Base-by-base conservation (phyloP, 1,139 yeast species). In the Yarrowia galli region DNA sequence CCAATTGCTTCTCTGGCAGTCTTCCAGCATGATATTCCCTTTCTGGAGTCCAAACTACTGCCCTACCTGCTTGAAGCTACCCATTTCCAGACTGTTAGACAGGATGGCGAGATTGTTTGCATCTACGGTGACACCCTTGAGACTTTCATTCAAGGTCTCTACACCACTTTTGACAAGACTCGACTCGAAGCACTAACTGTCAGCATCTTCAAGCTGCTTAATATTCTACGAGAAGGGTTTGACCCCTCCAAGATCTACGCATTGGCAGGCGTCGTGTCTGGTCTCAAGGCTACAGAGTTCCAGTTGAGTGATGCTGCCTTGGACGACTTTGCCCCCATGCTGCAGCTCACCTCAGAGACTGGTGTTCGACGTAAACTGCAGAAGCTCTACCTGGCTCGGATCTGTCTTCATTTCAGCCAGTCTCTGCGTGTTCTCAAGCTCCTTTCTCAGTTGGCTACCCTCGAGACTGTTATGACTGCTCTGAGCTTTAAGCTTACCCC, bases 221-320 rank as follows among this genome's bases (percentile, higher is more conserved):
- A 79, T 38, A 81, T 81, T 6, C 75, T 81, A 32, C 83, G 84
- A 65, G 83, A 84, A 10, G 78, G 88, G 0, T 92, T 86, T 77
- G 96, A 88, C 71, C 91, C 93, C 1, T 86, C 95, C 0, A 84
- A 92, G 75, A 82, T 89, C 1, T 89, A 86, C 72, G 78, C 66
- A 10, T 25, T 61, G 38, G 74, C 70, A 8, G 54, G 53, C 12
- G 51, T 68, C 18, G 65, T 64, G 18, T 69, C 69, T 2, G 74
- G 66, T 7, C 36, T 58, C 16, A 43, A 43, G 20, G 64, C 64
- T 15, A 43, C 64, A 9, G 42, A 58, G 48, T 64, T 71, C 45
- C 32, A 49, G 25, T 65, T 71, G 22, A 61, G 73, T 43, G 69
- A 69, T 22, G 63, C 67, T 10, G 53, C 66, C 23, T 22, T 70